phyloP scores from a whole-genome alignment of 2,329 filamentous ascomycete genomes.

The Dothideomycetes sp. region DNA sequence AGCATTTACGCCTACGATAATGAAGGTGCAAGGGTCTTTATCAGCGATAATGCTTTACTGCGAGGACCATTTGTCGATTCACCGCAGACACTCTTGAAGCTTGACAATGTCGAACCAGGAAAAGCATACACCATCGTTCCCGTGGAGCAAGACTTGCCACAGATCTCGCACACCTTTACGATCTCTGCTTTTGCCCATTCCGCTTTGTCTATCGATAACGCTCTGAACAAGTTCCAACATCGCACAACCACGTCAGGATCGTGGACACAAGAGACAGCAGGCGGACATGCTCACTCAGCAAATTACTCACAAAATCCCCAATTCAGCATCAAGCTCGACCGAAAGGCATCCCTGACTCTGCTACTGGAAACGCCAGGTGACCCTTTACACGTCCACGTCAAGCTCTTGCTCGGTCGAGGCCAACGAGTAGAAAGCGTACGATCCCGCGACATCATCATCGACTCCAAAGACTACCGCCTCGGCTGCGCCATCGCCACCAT shows the following conservation, averaged over 20 bases:
- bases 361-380: constrained; percentile 58
- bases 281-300: constrained; percentile 68
- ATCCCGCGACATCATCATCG: constrained; percentile 65
- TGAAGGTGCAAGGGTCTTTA: constrained; percentile 58
- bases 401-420: constrained; percentile 68
- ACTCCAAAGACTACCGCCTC: constrained; percentile 80
- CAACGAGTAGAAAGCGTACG: constrained; percentile 59
- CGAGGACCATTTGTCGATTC: constrained; percentile 86
- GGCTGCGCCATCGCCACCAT: constrained; percentile 63
- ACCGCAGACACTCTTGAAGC: constrained; percentile 74
- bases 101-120: constrained; percentile 49
- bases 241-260: constrained; percentile 48
- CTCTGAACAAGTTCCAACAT: constrained; percentile 48
- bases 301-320: constrained; percentile 82
- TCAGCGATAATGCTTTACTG: constrained; percentile 60
- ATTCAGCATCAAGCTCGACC: constrained; percentile 54
- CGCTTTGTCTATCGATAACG: constrained; percentile 50
- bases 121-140: constrained; percentile 54
- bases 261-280: constrained; percentile 73
- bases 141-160: constrained; percentile 67
- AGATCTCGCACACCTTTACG: constrained; percentile 71
- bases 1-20: constrained; percentile 72
- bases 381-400: constrained; percentile 71
- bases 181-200: constrained; percentile 68
- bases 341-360: constrained; percentile 54